phyloP scores from a whole-genome alignment of 2,329 filamentous ascomycete species.

The Exserohilum rostratum region DNA sequence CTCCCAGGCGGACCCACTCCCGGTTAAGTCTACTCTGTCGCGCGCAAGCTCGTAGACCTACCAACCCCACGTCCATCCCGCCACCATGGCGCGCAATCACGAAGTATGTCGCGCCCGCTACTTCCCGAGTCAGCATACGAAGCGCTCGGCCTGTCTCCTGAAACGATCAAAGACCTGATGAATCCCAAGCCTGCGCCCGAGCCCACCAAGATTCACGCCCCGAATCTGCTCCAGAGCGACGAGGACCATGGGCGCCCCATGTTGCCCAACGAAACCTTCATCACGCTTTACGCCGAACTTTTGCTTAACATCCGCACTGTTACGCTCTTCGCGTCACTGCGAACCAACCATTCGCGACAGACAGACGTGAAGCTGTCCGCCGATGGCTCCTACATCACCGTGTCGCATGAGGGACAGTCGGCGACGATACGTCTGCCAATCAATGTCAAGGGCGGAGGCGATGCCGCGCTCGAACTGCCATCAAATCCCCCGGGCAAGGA shows the following conservation, averaged over 20 bases:
- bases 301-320: slow-evolving; percentile 66
- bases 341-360: slow-evolving; percentile 50
- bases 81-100: slow-evolving; percentile 35
- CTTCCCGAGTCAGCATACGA: slow-evolving; percentile 47
- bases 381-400: slow-evolving; percentile 52
- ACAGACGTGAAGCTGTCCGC: slow-evolving; percentile 54
- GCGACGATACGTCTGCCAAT: slow-evolving; percentile 56
- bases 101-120: slow-evolving; percentile 40
- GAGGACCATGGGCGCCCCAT: slow-evolving; percentile 31
- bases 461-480: slow-evolving; percentile 59
- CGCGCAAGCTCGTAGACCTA: slow-evolving; percentile 8
- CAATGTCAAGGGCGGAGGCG: slow-evolving; percentile 51
- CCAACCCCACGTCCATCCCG: slow-evolving; percentile 17
- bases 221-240: slow-evolving; percentile 40
- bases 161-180: slow-evolving; percentile 41
- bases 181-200: slow-evolving; percentile 33
- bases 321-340: slow-evolving; percentile 61
- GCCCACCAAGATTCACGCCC: slow-evolving; percentile 31
- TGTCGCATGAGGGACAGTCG: slow-evolving; percentile 54
- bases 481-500: slow-evolving; percentile 54
- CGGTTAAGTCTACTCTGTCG: slow-evolving; percentile 14
- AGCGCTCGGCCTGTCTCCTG: slow-evolving; percentile 40
- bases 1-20: slow-evolving; percentile 15
- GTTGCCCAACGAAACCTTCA: slow-evolving; percentile 38
- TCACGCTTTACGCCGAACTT: slow-evolving; percentile 63